Evolutionary conservation across 2,329 filamentous ascomycete genomes (phyloP).

Genomic region (Endoconidiophora laricicola): DNA sequence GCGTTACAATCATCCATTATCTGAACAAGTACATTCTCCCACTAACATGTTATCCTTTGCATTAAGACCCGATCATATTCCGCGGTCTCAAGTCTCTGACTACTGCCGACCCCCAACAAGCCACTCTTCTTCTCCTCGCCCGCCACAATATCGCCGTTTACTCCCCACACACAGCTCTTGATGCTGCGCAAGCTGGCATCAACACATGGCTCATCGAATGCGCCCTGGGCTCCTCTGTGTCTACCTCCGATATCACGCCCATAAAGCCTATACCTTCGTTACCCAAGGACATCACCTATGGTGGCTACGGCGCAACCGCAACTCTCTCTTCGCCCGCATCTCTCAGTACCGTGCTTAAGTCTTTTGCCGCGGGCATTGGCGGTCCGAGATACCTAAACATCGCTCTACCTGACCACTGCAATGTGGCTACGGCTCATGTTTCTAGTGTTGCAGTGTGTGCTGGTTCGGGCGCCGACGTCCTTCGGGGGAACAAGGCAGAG

Average conservation of each 20-base stretch:
- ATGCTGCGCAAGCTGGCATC: slow-evolving; percentile 69
- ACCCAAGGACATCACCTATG: slow-evolving; percentile 27
- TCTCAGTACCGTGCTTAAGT: slow-evolving; percentile 29
- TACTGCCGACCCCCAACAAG: slow-evolving; percentile 69
- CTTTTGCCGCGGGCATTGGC: slow-evolving; percentile 50
- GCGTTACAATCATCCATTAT: slow-evolving; percentile 6
- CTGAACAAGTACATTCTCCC: not conserved
- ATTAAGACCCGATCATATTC: slow-evolving; percentile 86
- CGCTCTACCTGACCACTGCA: slow-evolving; percentile 32
- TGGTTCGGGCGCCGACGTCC: slow-evolving; percentile 65
- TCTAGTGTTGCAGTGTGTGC: slow-evolving; percentile 71
- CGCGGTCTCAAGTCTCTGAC: slow-evolving; percentile 79
- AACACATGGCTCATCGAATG: slow-evolving; percentile 91
- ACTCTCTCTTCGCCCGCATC: slow-evolving; percentile 24
- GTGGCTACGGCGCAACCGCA: slow-evolving; percentile 38
- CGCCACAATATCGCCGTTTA: slow-evolving; percentile 88
- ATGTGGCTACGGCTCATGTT: slow-evolving; percentile 29
- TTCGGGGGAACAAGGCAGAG: slow-evolving; percentile 56
- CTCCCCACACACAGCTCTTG: slow-evolving; percentile 86
- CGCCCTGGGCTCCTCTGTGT: slow-evolving; percentile 38
- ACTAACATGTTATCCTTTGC: slow-evolving; percentile 9
- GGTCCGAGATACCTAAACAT: slow-evolving; percentile 39
- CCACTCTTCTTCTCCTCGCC: slow-evolving; percentile 63
- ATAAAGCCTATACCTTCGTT: slow-evolving; percentile 27
- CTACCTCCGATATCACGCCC: slow-evolving; percentile 18